Percentiles rank a stretch among this genome's conserved stretches.
These are phyloP conservation scores for Penicillium griseofulvum DNA, from an alignment of 2,329 filamentous ascomycete species.

Conservation along the genomic window DNA sequence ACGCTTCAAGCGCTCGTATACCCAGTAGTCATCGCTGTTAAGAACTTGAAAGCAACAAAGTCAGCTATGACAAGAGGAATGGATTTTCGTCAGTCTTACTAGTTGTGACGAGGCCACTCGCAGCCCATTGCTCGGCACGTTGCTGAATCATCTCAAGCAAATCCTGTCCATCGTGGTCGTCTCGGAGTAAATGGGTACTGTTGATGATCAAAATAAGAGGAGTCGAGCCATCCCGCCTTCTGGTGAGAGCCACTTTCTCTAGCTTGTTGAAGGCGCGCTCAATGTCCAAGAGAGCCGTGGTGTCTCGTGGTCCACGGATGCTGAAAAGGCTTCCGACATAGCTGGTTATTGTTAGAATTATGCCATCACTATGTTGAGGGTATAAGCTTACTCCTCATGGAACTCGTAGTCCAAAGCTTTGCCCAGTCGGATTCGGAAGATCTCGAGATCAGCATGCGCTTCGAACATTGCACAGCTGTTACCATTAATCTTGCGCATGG, in stretches of 20 bases:
- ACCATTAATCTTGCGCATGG: constrained; percentile 88
- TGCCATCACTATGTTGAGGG: background rate
- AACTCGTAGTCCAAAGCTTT: constrained; percentile 96
- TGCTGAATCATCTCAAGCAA: constrained; percentile 93
- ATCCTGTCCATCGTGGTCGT: constrained; percentile 90
- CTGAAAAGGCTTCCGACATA: constrained; percentile 90
- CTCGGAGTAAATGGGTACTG: constrained; percentile 83
- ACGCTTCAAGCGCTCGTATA: constrained; percentile 90
- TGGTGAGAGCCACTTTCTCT: constrained; percentile 81
- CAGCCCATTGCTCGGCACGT: constrained; percentile 93
- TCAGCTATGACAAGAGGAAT: background rate
- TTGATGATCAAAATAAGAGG: constrained; percentile 94
- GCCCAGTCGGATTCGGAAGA: constrained; percentile 87
- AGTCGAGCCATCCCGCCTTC: constrained; percentile 58
- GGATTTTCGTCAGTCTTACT: constrained; percentile 29
- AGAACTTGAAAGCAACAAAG: constrained; percentile 60
- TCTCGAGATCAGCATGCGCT: constrained; percentile 90
- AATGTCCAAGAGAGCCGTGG: constrained; percentile 88
- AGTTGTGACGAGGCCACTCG: constrained; percentile 79
- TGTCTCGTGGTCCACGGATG: constrained; percentile 87
- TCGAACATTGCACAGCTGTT: constrained; percentile 94
- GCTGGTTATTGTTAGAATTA: constrained; percentile 25
- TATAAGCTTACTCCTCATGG: constrained; percentile 75
- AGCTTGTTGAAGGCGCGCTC: constrained; percentile 96
- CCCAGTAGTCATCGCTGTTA: constrained; percentile 98